Conservation (phyloP, 257 asterid species). For the Rhazya stricta region DNA sequence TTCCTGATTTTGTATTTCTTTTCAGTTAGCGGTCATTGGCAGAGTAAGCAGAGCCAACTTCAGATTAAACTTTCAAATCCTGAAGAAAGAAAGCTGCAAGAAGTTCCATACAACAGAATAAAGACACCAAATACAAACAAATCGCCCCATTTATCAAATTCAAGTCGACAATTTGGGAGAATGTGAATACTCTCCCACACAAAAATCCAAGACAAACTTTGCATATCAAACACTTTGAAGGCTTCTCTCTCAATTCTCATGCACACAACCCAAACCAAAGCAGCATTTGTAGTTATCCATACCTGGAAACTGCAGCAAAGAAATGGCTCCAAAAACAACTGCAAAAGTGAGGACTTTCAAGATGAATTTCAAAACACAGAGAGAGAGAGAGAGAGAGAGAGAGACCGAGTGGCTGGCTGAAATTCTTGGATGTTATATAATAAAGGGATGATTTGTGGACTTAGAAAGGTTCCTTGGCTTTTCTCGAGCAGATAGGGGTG, state of each 20-base stretch:
- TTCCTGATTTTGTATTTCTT: neutral
- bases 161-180: neutral
- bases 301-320: conserved; percentile 21
- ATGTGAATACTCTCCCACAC: neutral
- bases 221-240: neutral
- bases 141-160: neutral
- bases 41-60: neutral
- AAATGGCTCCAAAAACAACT: conserved; percentile 2
- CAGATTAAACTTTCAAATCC: neutral
- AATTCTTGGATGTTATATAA: conserved; percentile 14
- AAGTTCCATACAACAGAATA: neutral
- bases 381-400: neutral
- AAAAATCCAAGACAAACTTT: neutral
- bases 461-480: conserved; percentile 42
- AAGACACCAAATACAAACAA: conserved; percentile 1
- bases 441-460: conserved; percentile 20
- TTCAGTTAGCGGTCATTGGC: neutral
- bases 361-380: neutral
- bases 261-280: neutral
- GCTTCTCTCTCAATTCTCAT: neutral
- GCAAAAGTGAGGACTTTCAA: neutral
- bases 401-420: conserved; percentile 20
- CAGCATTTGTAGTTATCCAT: neutral
- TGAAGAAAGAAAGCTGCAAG: neutral
- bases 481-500: conserved; percentile 79